Base-by-base conservation (phyloP, 2,329 filamentous ascomycete species). In the Dactylonectria estremocensis region DNA sequence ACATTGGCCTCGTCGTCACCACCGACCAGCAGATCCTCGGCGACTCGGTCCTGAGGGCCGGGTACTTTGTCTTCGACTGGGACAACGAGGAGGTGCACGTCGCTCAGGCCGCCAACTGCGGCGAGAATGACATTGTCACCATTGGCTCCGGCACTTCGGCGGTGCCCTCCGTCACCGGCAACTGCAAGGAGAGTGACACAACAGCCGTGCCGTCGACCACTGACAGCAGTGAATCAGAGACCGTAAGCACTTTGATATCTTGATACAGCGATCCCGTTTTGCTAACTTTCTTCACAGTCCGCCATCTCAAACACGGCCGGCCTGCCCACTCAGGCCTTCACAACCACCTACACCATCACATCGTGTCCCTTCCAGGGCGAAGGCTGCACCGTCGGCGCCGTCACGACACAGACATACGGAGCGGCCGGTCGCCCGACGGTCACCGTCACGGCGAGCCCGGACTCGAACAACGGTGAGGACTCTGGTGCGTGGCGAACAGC, bases 21-120 rank as follows among this genome's bases (percentile, higher is more conserved):
- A 77, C 74, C n/a, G 80, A 81, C 40, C 81, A 83, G 75, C 82
- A 84, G 70, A 83, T 85, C 14, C 77, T 85, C 11, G 83, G 83
- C 16, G 82, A 84, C 70, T 79, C 81, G 24, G 80, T 85, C 7
- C 74, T 85, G 40, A 76, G 83, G 0, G 83, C 83, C 0, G 83
- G 83, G 6, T 85, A 85, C 72, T 84, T 85, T 62, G 81, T 84
- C 14, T 84, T 84, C 52, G 83, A 85, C 68, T 84, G 82, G 81
- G 83, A 85, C 57, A 85, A 84, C 54, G 43, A 80, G 70, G 70
- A 77, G 63, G 76, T 84, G 9, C 82, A 84, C 67, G 70, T 84
- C 24, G 82, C 79, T 1, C 82, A 84, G 72, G 82, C 82, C 1
- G 81, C 80, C 35, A 74, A 82, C 69, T 84, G 82, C 56, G 82